A percentile compares a stretch with the other conserved stretches of the same genome.
Evolutionary conservation across 202 grass and related monocot species (phyloP).

Genomic region (Thinopyrum obtusiflorum): DNA sequence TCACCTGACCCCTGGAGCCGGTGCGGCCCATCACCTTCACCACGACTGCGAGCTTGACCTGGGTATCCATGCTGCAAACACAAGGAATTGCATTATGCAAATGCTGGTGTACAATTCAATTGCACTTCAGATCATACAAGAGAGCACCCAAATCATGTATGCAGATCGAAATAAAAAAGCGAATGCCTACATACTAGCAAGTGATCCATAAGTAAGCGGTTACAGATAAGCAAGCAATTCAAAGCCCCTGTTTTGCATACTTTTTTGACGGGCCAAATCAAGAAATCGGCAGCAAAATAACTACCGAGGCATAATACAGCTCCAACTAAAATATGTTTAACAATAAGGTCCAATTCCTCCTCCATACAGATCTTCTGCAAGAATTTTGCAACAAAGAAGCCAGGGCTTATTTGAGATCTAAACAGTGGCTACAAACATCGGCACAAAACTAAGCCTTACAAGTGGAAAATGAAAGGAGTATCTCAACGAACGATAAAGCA

Average conservation of each 20-base stretch:
- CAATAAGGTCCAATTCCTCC: neutral
- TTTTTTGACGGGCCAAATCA: neutral
- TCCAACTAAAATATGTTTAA: neutral
- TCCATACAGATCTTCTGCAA: neutral
- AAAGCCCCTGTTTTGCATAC: neutral
- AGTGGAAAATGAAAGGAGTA: neutral
- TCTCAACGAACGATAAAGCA: neutral
- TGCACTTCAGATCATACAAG: neutral
- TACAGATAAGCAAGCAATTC: neutral
- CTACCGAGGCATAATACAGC: neutral
- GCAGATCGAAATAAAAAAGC: neutral
- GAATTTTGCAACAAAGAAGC: neutral
- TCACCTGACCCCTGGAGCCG: slow-evolving; percentile 79
- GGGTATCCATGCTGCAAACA: slow-evolving; percentile 68
- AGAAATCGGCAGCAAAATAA: neutral
- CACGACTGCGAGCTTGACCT: slow-evolving; percentile 84
- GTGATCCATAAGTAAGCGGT: neutral
- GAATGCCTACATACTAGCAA: neutral
- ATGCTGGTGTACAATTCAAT: neutral
- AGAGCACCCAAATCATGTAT: neutral
- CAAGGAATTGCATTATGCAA: neutral
- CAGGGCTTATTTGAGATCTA: neutral
- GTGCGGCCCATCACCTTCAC: slow-evolving; percentile 87
- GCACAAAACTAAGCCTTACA: neutral
- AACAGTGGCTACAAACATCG: neutral